These are phyloP conservation scores for Vitis hybrid DNA, from an alignment of 177 flowering plant species.

Conservation along the genomic window DNA sequence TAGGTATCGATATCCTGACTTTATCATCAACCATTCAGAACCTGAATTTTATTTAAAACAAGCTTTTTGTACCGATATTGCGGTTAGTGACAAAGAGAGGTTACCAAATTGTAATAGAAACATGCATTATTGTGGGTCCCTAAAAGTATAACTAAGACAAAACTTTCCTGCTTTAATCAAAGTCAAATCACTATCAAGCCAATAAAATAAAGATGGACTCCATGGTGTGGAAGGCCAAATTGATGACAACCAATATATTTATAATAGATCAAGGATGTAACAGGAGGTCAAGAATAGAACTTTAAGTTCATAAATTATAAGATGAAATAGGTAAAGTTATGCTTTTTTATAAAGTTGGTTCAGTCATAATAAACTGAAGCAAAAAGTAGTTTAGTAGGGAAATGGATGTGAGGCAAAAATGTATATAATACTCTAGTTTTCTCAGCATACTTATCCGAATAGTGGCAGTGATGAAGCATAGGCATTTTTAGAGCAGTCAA, in stretches of 20 bases:
- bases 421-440: constrained; percentile 3
- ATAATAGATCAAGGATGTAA: constrained; percentile 13
- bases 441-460: constrained; percentile 1
- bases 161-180: constrained; percentile 10
- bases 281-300: constrained; percentile 16
- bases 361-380: constrained; percentile 2
- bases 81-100: constrained; percentile 7
- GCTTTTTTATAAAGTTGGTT: constrained; percentile 9
- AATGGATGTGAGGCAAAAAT: constrained; percentile 6
- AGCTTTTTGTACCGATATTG: constrained; percentile 7
- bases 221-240: constrained; percentile 17
- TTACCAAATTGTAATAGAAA: constrained; percentile 5
- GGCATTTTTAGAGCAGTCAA: constrained; percentile 3
- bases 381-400: constrained; percentile 15
- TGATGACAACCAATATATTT: background rate
- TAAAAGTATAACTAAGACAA: constrained; percentile 11
- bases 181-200: constrained; percentile 24
- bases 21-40: background rate
- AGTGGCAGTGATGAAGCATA: background rate
- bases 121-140: constrained; percentile 24
- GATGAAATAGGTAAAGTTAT: constrained; percentile 7
- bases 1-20: constrained; percentile 1
- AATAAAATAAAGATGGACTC: constrained; percentile 10
- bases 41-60: background rate
- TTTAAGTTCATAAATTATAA: constrained; percentile 2